Evolutionary conservation across 1,284 basidiomycete species (phyloP).

Genomic region (Heterobasidion occidentale): DNA sequence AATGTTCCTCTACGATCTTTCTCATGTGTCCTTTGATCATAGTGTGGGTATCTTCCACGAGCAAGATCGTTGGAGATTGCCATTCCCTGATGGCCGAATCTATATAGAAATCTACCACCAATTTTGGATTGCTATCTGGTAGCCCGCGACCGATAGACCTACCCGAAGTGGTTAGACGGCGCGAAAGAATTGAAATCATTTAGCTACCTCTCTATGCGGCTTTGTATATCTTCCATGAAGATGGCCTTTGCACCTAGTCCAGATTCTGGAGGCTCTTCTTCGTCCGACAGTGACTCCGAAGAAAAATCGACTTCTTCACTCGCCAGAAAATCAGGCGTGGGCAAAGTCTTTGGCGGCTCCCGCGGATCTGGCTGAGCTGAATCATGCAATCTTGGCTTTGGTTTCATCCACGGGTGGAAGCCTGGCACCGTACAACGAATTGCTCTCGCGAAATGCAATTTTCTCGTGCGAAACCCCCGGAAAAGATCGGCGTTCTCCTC

Average conservation of each 20-base stretch:
- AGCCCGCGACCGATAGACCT: constrained; percentile 61
- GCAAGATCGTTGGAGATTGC: constrained; percentile 32
- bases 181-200: neutral
- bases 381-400: too few species aligned
- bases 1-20: neutral
- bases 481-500: constrained; percentile 30
- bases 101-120: constrained; percentile 44
- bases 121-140: constrained; percentile 53
- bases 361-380: neutral
- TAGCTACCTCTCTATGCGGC: constrained; percentile 4
- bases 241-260: neutral
- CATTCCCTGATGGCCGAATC: constrained; percentile 35
- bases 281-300: neutral
- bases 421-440: constrained; percentile 43
- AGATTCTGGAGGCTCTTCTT: neutral
- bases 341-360: neutral
- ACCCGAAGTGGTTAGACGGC: neutral
- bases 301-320: constrained; percentile 6
- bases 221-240: constrained; percentile 1
- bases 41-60: constrained; percentile 39
- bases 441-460: constrained; percentile 33
- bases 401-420: constrained; percentile 21
- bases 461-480: constrained; percentile 41
- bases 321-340: constrained; percentile 24
- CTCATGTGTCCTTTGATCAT: neutral